These are phyloP conservation scores for Notholithocarpus densiflorus DNA, from an alignment of 306 rosid genomes.

Conservation along the genomic window DNA sequence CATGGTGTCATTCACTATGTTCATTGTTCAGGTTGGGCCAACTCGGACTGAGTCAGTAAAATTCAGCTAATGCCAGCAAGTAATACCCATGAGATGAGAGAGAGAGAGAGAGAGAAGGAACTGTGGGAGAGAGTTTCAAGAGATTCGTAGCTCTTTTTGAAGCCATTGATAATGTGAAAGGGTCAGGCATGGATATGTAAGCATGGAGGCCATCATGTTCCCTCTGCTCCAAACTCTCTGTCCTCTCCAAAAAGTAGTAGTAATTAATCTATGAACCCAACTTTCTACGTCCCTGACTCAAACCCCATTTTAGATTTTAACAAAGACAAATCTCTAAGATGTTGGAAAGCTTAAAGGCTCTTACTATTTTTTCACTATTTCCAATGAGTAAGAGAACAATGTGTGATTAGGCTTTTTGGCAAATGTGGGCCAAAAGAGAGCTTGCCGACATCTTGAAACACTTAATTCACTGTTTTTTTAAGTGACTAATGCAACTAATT, in stretches of 20 bases:
- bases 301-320: slow-evolving; percentile 29
- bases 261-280: slow-evolving; percentile 11
- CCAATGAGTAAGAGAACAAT: slow-evolving; percentile 21
- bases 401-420: slow-evolving; percentile 28
- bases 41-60: slow-evolving; percentile 9
- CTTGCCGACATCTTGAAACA: slow-evolving; percentile 38
- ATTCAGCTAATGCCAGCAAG: slow-evolving; percentile 3
- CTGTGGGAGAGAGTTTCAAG: slow-evolving; percentile 17
- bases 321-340: slow-evolving; percentile 40
- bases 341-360: slow-evolving; percentile 11
- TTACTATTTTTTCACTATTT: slow-evolving; percentile 5
- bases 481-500: slow-evolving; percentile 13
- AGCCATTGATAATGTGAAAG: slow-evolving; percentile 32
- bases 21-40: slow-evolving; percentile 4
- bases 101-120: neutral
- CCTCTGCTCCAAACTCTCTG: slow-evolving; percentile 65
- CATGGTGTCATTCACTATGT: slow-evolving; percentile 40
- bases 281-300: slow-evolving; percentile 21
- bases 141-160: slow-evolving; percentile 27
- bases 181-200: slow-evolving; percentile 45
- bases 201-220: slow-evolving; percentile 74
- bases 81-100: neutral
- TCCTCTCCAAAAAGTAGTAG: slow-evolving; percentile 38
- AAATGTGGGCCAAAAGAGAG: slow-evolving; percentile 26
- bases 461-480: slow-evolving; percentile 15